Base-by-base conservation (phyloP, 1,139 yeast genomes). In the Yamadazyma blattariae region DNA sequence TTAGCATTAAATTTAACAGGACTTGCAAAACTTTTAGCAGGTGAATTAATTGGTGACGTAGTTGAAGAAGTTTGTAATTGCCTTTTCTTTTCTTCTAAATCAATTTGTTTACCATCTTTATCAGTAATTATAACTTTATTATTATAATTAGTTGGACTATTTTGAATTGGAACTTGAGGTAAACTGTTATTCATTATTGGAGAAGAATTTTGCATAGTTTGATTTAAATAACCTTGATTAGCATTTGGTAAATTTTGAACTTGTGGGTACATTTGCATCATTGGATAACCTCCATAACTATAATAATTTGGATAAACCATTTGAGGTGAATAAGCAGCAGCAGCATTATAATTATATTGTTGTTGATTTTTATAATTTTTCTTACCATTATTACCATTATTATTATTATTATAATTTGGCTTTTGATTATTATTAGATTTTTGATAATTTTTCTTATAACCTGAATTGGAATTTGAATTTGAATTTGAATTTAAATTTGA, bases 101-200 rank as follows among this genome's bases (percentile, higher is more conserved):
- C 72, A 34, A 69, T 62, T 30, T 60, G 69, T 41, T 62, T 67
- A n/a, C 76, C 76, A 33, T 68, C 74, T 47, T 64, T 68, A 39
- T 68, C 71, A 34, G 75, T 67, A 41, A 70, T 59, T 45, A 60
- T 67, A 21, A 68, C 47, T 41, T 49, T 59, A 27, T 34, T 34
- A 27, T n/a, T 13, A 11, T 6, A 4, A 3, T 7, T 8, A 30
- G 35, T 32, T 23, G 18, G 16, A 12, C 18, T 13, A 17, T 5
- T 17, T 17, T 17, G 19, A 5, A 5, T 5, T 5, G 5, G 5
- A 5, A 5, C 7, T 17, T 17, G 19, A n/a, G n/a, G n/a, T n/a
- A n/a, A n/a, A n/a, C n/a, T n/a, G n/a, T n/a, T n/a, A n/a, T n/a
- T n/a, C n/a, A n/a, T n/a, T 5, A 17, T 17, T 39, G 43, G 39